Evolutionary conservation across 2,329 filamentous ascomycete genomes (phyloP), one percentile per base, ranked within the genome.

Genomic region (Cladosporium halotolerans): DNA sequence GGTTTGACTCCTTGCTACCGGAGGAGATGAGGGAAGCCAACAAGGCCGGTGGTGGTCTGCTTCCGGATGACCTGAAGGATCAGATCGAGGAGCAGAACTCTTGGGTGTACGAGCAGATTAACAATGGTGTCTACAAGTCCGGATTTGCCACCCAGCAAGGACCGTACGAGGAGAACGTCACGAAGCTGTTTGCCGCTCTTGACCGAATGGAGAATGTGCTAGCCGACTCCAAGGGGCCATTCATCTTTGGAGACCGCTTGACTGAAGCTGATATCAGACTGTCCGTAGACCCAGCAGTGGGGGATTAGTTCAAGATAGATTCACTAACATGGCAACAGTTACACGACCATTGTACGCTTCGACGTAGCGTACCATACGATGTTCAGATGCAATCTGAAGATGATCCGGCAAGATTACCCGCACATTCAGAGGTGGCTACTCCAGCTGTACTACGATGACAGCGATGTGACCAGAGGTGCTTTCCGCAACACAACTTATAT

Each of bases 101-200:
- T 50, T 96, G 90, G 89, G 88, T 84, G 28, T 95, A 95, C 70
- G 81, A 75, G 45, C 66, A 64, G 2, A 71, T 80, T 54, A 80
- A 80, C 62, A 78, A 81, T 54, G 78, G 77, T 0, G 75, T 80
- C 4, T 81, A 68, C 57, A 67, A 63, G 61, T 70, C 83, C 55
- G 91, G 91, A 34, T 96, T 96, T 66, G 90, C 91, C 28, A 91
- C 84, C 3, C 88, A 86, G 1, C 85, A 92, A 70, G 80, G 83
- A 59, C 89, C 89, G 1, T 96, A 96, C 70, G 86, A 92, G 63
- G 79, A 80, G 56, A 85, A 88, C 63, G 83, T 95, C 2, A 66
- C 66, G 3, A 75, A 78, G 0, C 80, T 96, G 9, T 96, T 96
- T 68, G 77, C 80, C 53, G 84, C 84, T 0, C 81, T 96, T 8